Evolutionary conservation across 164 flowering plant species (phyloP), one percentile per base, ranked within the genome.

Genomic region (Echeveria elegans): DNA sequence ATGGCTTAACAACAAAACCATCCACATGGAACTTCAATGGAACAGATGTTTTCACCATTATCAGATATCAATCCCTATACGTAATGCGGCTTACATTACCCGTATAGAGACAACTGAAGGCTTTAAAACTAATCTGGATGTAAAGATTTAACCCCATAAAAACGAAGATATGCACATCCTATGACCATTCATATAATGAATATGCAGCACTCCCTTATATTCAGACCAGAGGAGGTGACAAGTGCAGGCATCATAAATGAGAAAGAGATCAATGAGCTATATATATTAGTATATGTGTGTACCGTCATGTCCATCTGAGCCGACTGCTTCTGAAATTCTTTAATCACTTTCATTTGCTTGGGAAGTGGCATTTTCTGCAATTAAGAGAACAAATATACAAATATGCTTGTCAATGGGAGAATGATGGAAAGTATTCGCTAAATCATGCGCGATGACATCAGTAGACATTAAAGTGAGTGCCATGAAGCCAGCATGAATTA

Each of bases 261-360:
- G n/a, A 45, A 15, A 11, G n/a, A 16, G n/a, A 45, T 16, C 50
- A 15, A 19, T 2, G 50, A 45, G 50, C 50, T 18, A 15, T 45
- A 45, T 45, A 45, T 15, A 34, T 14, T 1, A 15, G 16, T 0
- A 16, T 15, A 14, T 7, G 58, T 3, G 18, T 43, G 26, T 90
- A 90, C 97, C 77, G 90, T 90, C 97, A 86, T 88, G 76, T 90
- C 92, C 92, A 88, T 67, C 75, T 90, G 97, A 66, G 92, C 79
- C 32, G 92, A 82, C 78, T 90, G 88, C 77, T 83, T 88, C 83
- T 88, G 97, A 73, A 90, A 90, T 64, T 90, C 89, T 66, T 76
- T 78, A 38, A 90, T 85, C 71, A 88, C 85, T 75, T 88, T 90
- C 32, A 76, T 82, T 75, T 90, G 97, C 72, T 88, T 88, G 50